A percentile compares a stretch with the other conserved stretches of the same genome.
phyloP scores from a whole-genome alignment of 1,284 basidiomycete genomes.

The Caloboletus firmus region DNA sequence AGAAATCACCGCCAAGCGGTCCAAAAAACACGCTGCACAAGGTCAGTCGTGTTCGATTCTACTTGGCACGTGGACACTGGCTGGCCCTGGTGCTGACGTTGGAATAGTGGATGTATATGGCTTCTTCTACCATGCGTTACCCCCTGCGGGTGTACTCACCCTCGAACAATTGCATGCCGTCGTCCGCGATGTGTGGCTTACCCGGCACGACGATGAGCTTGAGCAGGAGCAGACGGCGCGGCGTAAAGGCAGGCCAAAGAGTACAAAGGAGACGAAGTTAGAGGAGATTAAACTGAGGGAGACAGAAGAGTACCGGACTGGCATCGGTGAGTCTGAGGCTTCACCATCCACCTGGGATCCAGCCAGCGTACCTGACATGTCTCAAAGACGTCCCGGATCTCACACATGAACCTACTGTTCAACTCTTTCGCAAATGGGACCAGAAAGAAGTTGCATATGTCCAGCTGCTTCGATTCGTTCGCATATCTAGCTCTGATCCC shows the following conservation, averaged over 20 bases:
- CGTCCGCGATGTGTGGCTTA: constrained; percentile 71
- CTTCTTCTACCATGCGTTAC: constrained; percentile 79
- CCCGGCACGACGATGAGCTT: constrained; percentile 69
- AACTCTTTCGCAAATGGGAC: constrained; percentile 77
- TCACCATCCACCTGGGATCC: background rate
- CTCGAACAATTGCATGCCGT: constrained; percentile 70
- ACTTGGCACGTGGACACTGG: background rate
- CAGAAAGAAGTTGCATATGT: constrained; percentile 73
- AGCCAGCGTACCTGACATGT: background rate
- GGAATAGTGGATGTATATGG: constrained; percentile 66
- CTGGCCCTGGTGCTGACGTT: constrained; percentile 2
- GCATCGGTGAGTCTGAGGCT: constrained; percentile 62
- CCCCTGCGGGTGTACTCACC: constrained; percentile 60
- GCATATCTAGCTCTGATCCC: constrained; percentile 61
- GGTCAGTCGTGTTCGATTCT: constrained; percentile 41
- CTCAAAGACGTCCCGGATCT: constrained; percentile 78
- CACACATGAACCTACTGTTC: constrained; percentile 70
- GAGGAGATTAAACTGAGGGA: constrained; percentile 74
- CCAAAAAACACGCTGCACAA: constrained; percentile 53
- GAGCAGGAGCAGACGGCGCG: constrained; percentile 62
- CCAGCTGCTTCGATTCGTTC: constrained; percentile 73
- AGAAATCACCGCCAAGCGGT: constrained; percentile 54
- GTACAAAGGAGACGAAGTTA: constrained; percentile 64
- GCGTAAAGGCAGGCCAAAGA: constrained; percentile 78
- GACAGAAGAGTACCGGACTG: constrained; percentile 74